A percentile compares a stretch with the other conserved stretches of the same genome.
phyloP scores from a whole-genome alignment of 345 rosid genomes.

The Erodium maritimum region DNA sequence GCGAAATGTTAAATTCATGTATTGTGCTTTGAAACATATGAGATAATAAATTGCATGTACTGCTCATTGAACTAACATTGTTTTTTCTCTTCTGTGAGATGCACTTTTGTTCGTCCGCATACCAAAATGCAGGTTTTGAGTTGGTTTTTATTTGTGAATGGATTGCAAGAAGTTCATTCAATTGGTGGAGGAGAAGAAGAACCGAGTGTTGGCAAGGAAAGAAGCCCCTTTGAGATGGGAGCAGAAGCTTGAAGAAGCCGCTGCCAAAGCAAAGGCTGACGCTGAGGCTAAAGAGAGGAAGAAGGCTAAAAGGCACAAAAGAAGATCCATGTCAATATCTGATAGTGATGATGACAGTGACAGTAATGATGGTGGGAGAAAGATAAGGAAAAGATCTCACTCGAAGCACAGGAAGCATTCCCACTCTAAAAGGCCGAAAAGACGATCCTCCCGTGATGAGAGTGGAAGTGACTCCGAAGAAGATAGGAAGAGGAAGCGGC shows the following conservation, averaged over 20 bases:
- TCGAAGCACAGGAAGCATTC: conserved; percentile 43
- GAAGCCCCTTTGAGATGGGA: conserved; percentile 95
- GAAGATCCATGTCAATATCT: conserved; percentile 30
- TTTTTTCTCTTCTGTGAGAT: conserved; percentile 95
- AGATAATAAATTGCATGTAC: background rate
- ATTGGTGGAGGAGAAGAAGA: conserved; percentile 91
- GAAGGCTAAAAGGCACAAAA: conserved; percentile 48
- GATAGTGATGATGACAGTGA: conserved; percentile 25
- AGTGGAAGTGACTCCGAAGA: conserved; percentile 34
- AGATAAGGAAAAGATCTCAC: conserved; percentile 37
- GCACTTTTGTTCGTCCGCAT: conserved; percentile 67
- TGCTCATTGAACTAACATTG: conserved; percentile 70
- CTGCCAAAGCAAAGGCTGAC: conserved; percentile 62
- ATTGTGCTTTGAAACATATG: too few species aligned
- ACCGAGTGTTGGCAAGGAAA: conserved; percentile 58
- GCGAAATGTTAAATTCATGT: too few species aligned
- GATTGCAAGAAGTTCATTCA: conserved; percentile 94
- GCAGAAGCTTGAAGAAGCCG: conserved; percentile 78
- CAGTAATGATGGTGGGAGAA: conserved; percentile 23
- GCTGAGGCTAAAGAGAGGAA: conserved; percentile 51
- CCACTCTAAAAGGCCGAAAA: conserved; percentile 34
- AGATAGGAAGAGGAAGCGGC: conserved; percentile 36
- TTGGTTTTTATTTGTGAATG: conserved; percentile 49
- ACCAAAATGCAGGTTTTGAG: conserved; percentile 81
- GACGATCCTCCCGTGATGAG: conserved; percentile 31